These are phyloP conservation scores for Skeletonema tropicum DNA, from an alignment of 108 stramenopile species.

Conservation along the genomic window DNA sequence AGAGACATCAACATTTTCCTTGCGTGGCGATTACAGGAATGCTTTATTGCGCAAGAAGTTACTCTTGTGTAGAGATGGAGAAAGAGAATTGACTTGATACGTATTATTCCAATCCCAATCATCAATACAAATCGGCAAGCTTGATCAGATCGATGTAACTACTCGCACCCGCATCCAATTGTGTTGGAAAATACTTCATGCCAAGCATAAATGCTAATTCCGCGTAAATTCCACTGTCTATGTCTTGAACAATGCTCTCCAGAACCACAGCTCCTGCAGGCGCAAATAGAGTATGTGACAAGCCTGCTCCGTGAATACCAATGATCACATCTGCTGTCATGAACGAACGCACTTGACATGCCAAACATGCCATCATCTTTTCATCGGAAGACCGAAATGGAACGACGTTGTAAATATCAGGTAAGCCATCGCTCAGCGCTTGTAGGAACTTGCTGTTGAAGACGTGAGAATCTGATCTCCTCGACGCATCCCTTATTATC, in stretches of 20 bases:
- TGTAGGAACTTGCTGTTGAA: background rate
- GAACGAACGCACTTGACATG: slow-evolving; percentile 4
- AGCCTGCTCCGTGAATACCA: slow-evolving; percentile 10
- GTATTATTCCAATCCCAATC: background rate
- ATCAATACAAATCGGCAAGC: background rate
- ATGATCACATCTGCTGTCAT: slow-evolving; percentile 8
- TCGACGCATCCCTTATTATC: slow-evolving; percentile 8
- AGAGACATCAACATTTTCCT: too few relatives aligned
- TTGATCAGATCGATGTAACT: background rate
- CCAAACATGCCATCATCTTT: slow-evolving; percentile 2
- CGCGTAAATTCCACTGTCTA: slow-evolving; percentile 8
- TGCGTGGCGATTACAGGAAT: too few relatives aligned
- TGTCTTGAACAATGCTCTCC: background rate
- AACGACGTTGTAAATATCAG: background rate
- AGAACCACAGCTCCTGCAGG: background rate
- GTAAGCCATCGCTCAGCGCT: slow-evolving; percentile 1
- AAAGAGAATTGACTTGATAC: too few relatives aligned
- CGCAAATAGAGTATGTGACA: slow-evolving; percentile 8
- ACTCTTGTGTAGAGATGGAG: too few relatives aligned
- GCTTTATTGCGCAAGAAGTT: too few relatives aligned
- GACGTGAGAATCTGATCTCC: background rate
- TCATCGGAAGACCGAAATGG: slow-evolving; percentile 9
- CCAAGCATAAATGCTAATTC: slow-evolving; percentile 6
- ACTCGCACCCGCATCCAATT: background rate
- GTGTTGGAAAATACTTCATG: slow-evolving; percentile 9